Evolutionary conservation across 192 early-diverging fungal genomes (phyloP).

Genomic region (Podila epigama): DNA sequence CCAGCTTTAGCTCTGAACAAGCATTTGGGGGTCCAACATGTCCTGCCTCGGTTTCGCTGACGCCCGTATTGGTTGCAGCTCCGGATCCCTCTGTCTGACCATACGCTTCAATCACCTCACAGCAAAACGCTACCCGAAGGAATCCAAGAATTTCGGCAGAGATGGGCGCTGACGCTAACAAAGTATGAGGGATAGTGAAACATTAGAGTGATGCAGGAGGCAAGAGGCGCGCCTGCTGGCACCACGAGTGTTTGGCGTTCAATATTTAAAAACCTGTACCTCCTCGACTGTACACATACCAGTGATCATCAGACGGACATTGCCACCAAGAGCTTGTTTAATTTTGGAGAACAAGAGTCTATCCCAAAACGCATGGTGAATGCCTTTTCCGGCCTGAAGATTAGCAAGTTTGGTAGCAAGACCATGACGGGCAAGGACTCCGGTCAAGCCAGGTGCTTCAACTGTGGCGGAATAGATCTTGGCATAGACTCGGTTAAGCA

Average conservation of each 20-base stretch:
- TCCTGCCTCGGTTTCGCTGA: conserved; percentile 72
- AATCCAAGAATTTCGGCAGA: conserved; percentile 82
- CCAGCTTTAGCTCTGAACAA: conserved; percentile 84
- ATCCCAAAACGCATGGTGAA: conserved; percentile 89
- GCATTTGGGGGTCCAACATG: conserved; percentile 78
- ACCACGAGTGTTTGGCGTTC: neutral
- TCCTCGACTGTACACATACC: no score
- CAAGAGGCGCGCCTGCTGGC: neutral
- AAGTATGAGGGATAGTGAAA: neutral
- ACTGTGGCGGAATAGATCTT: conserved; percentile 67
- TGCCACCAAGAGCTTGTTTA: conserved; percentile 79
- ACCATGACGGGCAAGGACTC: conserved; percentile 64
- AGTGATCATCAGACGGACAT: conserved; percentile 79
- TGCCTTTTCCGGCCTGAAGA: conserved; percentile 64
- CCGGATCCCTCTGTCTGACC: conserved; percentile 85
- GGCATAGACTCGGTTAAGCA: conserved; percentile 91
- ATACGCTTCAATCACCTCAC: conserved; percentile 84
- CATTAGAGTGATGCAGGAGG: neutral
- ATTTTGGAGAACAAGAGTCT: conserved; percentile 83
- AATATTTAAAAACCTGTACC: no score
- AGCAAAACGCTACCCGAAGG: conserved; percentile 81
- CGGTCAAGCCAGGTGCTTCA: conserved; percentile 67
- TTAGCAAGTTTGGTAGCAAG: conserved; percentile 68
- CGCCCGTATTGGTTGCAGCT: conserved; percentile 57
- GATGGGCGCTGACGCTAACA: conserved; percentile 79